Percentiles rank a stretch among this genome's conserved stretches.
These are phyloP conservation scores for Amanita phalloides DNA, from an alignment of 768 basidiomycete genomes.

Conservation along the genomic window DNA sequence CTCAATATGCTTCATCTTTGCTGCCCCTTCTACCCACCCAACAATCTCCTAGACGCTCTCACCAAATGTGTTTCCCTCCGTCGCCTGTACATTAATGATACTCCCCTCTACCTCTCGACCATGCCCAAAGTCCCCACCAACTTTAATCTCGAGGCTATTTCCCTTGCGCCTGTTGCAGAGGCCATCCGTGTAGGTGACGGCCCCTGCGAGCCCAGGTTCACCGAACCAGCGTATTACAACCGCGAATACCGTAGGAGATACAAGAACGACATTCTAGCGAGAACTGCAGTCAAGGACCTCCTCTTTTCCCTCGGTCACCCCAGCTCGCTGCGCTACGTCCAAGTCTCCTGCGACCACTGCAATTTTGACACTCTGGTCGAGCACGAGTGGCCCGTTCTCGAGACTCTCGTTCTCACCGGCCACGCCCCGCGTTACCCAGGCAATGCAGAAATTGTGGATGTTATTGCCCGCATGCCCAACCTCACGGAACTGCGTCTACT, in stretches of 20 bases:
- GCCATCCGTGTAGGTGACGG: slow-evolving; percentile 31
- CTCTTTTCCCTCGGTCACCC: slow-evolving; percentile 22
- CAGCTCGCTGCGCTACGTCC: slow-evolving; percentile 21
- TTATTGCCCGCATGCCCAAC: slow-evolving; percentile 24
- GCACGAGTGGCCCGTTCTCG: slow-evolving; percentile 24
- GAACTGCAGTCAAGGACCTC: slow-evolving; percentile 18
- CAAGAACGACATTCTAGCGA: slow-evolving; percentile 21
- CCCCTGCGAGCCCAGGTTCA: slow-evolving; percentile 24
- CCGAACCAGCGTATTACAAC: slow-evolving; percentile 23
- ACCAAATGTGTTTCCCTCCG: slow-evolving; percentile 23
- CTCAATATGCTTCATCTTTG: slow-evolving; percentile 24
- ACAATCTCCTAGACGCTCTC: slow-evolving; percentile 23
- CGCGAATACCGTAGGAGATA: slow-evolving; percentile 29
- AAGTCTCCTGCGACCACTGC: slow-evolving; percentile 27
- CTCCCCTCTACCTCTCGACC: slow-evolving; percentile 25
- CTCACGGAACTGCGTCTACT: slow-evolving; percentile 22
- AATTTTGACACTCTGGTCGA: slow-evolving; percentile 19
- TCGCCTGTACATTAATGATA: slow-evolving; percentile 26
- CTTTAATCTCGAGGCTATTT: slow-evolving; percentile 22
- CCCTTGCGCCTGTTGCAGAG: slow-evolving; percentile 28
- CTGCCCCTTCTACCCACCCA: slow-evolving; percentile 30
- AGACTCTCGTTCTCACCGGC: slow-evolving; percentile 28
- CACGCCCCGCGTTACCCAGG: slow-evolving; percentile 19
- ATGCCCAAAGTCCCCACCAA: slow-evolving; percentile 18
- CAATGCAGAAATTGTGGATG: slow-evolving; percentile 18